These are phyloP conservation scores for Desmodesmus armatus DNA, from an alignment of 139 green algal genomes.

Conservation along the genomic window DNA sequence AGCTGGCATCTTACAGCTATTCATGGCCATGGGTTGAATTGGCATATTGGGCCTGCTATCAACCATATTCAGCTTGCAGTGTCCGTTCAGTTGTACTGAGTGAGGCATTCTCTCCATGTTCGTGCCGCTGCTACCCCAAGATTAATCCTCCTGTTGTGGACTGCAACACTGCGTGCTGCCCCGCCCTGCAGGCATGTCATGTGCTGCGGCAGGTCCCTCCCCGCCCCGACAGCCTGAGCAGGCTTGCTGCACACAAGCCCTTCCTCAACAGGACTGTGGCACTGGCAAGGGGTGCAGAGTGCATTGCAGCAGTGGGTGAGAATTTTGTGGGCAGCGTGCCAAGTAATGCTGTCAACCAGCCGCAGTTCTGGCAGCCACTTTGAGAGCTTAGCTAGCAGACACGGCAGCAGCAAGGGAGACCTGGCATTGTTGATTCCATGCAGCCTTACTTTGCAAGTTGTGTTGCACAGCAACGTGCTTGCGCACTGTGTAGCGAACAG, in stretches of 20 bases:
- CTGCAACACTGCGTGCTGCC: too few species aligned
- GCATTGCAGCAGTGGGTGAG: constrained; percentile 5
- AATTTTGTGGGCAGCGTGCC: background rate
- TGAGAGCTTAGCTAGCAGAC: background rate
- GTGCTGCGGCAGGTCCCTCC: background rate
- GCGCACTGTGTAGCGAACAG: too few species aligned
- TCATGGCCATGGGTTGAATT: too few species aligned
- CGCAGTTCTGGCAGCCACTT: constrained; percentile 6
- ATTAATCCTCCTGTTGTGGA: too few species aligned
- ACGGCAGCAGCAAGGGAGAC: background rate
- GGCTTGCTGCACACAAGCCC: background rate
- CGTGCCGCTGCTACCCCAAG: too few species aligned
- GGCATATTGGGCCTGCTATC: too few species aligned
- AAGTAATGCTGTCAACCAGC: background rate
- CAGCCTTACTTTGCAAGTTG: too few species aligned
- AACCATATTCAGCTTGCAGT: too few species aligned
- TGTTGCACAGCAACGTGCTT: background rate
- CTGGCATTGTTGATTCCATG: background rate
- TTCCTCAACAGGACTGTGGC: constrained; percentile 13
- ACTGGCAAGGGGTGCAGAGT: background rate
- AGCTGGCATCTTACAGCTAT: too few species aligned
- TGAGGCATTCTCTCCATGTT: too few species aligned
- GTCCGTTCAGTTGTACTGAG: too few species aligned
- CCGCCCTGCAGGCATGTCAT: background rate
- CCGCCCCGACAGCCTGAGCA: background rate